Percentiles rank a stretch among this genome's conserved stretches.
These are phyloP conservation scores for Aleurites moluccanus DNA, from an alignment of 441 rosid species.

Conservation along the genomic window DNA sequence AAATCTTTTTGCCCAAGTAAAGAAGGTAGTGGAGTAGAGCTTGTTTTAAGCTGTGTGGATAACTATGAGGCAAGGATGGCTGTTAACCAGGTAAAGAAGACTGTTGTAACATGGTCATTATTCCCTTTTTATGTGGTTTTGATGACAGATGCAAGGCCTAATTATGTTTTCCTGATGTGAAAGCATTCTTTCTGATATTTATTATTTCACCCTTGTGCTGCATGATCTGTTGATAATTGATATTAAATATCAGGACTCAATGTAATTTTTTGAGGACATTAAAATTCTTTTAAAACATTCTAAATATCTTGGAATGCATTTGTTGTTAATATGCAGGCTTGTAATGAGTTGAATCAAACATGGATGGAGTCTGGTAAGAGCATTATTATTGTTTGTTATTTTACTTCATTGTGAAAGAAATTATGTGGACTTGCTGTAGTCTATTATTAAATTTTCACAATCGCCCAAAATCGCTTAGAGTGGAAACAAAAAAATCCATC, in stretches of 20 bases:
- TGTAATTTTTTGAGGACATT: neutral
- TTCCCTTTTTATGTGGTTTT: slow-evolving; percentile 1
- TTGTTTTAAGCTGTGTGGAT: slow-evolving; percentile 96
- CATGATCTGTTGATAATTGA: neutral
- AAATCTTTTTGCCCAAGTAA: slow-evolving; percentile 62
- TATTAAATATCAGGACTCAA: neutral
- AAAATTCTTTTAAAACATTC: neutral
- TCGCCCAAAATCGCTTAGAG: no score
- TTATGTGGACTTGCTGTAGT: slow-evolving; percentile 12
- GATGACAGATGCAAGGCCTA: neutral
- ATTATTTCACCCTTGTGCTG: neutral
- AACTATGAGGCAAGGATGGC: slow-evolving; percentile 99
- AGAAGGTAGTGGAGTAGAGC: slow-evolving; percentile 88
- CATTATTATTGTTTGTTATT: neutral
- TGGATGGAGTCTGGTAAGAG: slow-evolving; percentile 97
- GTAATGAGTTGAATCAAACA: slow-evolving; percentile 88
- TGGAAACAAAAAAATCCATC: no score
- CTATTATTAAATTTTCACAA: neutral
- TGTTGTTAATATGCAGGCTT: slow-evolving; percentile 58
- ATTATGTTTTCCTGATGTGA: neutral
- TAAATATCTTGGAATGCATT: slow-evolving; percentile 15
- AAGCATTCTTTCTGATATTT: neutral
- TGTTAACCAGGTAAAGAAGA: slow-evolving; percentile 79
- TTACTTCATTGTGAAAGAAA: neutral
- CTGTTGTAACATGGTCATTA: neutral